These are phyloP conservation scores for Aspergillus sp. DNA, from an alignment of 2,329 filamentous ascomycete genomes.

Conservation along the genomic window DNA sequence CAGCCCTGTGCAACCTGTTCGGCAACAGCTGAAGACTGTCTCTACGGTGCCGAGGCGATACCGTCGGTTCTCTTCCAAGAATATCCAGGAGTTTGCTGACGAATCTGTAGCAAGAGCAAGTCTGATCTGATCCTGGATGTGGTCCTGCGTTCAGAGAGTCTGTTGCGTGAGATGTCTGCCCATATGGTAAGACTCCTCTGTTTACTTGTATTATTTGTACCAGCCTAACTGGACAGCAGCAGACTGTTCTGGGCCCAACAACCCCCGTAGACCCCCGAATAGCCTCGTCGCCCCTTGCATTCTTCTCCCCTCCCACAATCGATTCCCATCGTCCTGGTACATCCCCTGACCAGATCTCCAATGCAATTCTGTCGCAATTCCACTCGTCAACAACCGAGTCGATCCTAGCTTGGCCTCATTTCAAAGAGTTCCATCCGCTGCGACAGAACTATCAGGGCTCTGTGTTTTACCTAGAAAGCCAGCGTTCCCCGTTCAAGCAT, in stretches of 20 bases:
- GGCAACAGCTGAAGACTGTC: slow-evolving; percentile 24
- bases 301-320: slow-evolving; percentile 14
- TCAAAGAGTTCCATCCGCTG: slow-evolving; percentile 47
- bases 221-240: not conserved
- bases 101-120: slow-evolving; percentile 45
- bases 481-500: slow-evolving; percentile 37
- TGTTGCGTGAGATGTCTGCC: slow-evolving; percentile 48
- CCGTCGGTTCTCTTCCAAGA: slow-evolving; percentile 19
- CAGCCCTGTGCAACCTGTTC: slow-evolving; percentile 41
- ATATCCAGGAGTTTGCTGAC: not conserved
- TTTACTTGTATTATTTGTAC: not conserved
- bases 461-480: slow-evolving; percentile 52
- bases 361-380: slow-evolving; percentile 51
- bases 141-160: slow-evolving; percentile 49
- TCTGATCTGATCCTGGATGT: slow-evolving; percentile 54
- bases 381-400: slow-evolving; percentile 54
- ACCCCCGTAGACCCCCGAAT: slow-evolving; percentile 10
- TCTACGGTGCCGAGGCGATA: slow-evolving; percentile 29
- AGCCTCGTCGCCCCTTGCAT: slow-evolving; percentile 13
- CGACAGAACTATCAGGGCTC: slow-evolving; percentile 43
- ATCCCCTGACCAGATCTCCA: slow-evolving; percentile 35
- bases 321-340: slow-evolving; percentile 21
- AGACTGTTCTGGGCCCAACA: slow-evolving; percentile 5
- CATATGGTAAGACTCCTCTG: slow-evolving; percentile 32
- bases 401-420: slow-evolving; percentile 54